Conservation (phyloP, 2,329 filamentous ascomycete species). For the Calonectria henricotiae region DNA sequence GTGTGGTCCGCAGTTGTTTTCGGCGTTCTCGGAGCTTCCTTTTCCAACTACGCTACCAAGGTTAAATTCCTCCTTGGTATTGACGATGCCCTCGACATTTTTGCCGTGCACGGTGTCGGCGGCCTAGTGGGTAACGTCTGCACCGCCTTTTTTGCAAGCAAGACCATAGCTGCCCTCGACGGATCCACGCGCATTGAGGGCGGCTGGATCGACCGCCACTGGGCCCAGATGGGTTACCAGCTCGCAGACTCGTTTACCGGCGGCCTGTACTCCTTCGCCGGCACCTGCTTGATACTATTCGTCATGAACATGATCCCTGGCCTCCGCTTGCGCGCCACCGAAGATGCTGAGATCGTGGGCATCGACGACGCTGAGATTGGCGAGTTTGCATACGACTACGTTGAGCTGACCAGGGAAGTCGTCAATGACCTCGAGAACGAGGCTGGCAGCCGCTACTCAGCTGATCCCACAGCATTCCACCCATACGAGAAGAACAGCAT, state of each 20-base stretch:
- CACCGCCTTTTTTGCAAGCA: conserved; percentile 87
- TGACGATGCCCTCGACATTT: conserved; percentile 92
- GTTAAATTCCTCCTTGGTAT: conserved; percentile 87
- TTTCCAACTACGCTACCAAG: conserved; percentile 93
- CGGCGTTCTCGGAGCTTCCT: conserved; percentile 81
- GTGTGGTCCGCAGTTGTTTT: conserved; percentile 88
- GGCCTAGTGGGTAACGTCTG: conserved; percentile 85
- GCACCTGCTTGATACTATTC: conserved; percentile 85
- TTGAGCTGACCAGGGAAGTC: conserved; percentile 80
- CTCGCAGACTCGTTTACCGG: conserved; percentile 86
- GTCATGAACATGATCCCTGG: conserved; percentile 85
- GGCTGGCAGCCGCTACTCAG: conserved; percentile 62
- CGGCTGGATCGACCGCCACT: conserved; percentile 89
- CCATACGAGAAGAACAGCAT: conserved; percentile 68
- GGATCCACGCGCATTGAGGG: conserved; percentile 78
- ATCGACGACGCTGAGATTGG: conserved; percentile 94
- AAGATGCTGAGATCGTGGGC: conserved; percentile 86
- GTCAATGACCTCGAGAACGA: conserved; percentile 66
- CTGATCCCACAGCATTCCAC: conserved; percentile 60
- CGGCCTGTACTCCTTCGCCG: conserved; percentile 83
- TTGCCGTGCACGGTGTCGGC: conserved; percentile 85
- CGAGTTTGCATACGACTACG: conserved; percentile 96
- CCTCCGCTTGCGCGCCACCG: conserved; percentile 80
- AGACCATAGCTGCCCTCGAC: conserved; percentile 88
- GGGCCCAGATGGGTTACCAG: conserved; percentile 88